Percentiles rank a stretch among this genome's conserved stretches.
Evolutionary conservation across 108 stramenopile genomes (phyloP).

Genomic region (Skeletonema potamos): DNA sequence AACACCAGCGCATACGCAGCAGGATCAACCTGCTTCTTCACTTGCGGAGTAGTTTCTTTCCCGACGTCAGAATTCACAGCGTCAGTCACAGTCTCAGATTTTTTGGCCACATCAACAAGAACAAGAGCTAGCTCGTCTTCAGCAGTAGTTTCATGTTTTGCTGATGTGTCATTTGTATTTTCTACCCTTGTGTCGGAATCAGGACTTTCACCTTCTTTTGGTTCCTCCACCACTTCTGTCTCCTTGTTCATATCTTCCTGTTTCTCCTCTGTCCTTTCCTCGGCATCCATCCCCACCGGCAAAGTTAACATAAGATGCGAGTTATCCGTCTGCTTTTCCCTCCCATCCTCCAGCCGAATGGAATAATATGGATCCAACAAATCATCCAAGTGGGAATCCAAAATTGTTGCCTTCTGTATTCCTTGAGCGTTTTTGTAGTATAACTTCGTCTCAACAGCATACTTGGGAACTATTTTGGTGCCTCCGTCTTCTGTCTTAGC

Average conservation of each 20-base stretch:
- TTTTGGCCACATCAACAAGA: neutral
- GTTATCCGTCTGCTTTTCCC: constrained; percentile 60
- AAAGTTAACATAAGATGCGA: constrained; percentile 26
- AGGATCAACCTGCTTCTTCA: constrained; percentile 20
- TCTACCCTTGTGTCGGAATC: neutral
- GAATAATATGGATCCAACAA: constrained; percentile 52
- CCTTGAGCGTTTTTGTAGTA: constrained; percentile 36
- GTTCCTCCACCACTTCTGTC: neutral
- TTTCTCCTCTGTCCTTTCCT: constrained; percentile 1
- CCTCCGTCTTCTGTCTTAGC: constrained; percentile 42
- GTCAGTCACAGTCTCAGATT: neutral
- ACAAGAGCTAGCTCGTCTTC: neutral
- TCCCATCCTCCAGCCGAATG: constrained; percentile 40
- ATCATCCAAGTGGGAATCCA: constrained; percentile 48
- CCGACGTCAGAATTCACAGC: neutral
- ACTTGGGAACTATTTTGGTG: constrained; percentile 32
- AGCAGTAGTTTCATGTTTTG: neutral
- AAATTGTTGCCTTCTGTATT: constrained; percentile 8
- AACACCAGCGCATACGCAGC: neutral
- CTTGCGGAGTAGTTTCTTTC: neutral
- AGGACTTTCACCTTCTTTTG: neutral
- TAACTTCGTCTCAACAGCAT: constrained; percentile 21
- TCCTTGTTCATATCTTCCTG: neutral
- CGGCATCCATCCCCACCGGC: neutral
- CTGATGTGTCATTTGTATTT: neutral